Conservation (phyloP, 2,329 filamentous ascomycete genomes). For the Monosporascus sp. region DNA sequence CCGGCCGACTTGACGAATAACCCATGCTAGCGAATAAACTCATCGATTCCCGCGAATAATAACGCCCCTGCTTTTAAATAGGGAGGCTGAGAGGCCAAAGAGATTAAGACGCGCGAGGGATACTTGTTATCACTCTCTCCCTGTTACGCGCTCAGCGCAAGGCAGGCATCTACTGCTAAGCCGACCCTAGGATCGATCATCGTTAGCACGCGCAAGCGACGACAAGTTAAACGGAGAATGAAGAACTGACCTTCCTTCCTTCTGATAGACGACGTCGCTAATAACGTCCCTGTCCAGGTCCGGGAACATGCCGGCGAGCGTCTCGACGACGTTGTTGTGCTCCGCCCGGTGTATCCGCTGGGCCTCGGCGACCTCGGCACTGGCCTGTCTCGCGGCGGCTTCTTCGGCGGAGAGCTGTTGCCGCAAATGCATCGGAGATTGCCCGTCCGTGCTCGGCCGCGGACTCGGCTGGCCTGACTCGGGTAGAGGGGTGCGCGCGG, state of each 20-base stretch:
- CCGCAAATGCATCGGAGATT: conserved; percentile 28
- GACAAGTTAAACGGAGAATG: background rate
- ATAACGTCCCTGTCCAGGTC: conserved; percentile 92
- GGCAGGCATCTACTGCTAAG: conserved; percentile 78
- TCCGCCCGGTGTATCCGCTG: conserved; percentile 76
- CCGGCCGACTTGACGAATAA: too few species aligned
- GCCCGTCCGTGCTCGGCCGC: conserved; percentile 27
- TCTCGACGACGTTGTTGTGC: conserved; percentile 88
- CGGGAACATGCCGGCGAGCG: conserved; percentile 92
- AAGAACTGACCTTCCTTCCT: conserved; percentile 76
- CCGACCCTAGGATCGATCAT: conserved; percentile 56
- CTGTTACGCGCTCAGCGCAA: conserved; percentile 53
- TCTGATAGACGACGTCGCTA: conserved; percentile 91
- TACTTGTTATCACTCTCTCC: background rate
- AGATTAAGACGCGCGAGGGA: background rate
- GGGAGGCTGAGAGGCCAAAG: too few species aligned
- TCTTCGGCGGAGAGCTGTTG: conserved; percentile 68
- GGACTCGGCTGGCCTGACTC: conserved; percentile 24
- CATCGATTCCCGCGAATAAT: too few species aligned
- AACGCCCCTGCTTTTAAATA: too few species aligned
- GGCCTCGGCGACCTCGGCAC: conserved; percentile 83
- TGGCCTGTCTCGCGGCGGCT: conserved; percentile 83
- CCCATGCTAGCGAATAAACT: too few species aligned
- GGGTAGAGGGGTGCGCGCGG: conserved; percentile 28
- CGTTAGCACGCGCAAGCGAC: conserved; percentile 2